Percentiles rank a stretch among this genome's conserved stretches.
Evolutionary conservation across 1,284 basidiomycete species (phyloP).

Genomic region (Dichomitus squalens): DNA sequence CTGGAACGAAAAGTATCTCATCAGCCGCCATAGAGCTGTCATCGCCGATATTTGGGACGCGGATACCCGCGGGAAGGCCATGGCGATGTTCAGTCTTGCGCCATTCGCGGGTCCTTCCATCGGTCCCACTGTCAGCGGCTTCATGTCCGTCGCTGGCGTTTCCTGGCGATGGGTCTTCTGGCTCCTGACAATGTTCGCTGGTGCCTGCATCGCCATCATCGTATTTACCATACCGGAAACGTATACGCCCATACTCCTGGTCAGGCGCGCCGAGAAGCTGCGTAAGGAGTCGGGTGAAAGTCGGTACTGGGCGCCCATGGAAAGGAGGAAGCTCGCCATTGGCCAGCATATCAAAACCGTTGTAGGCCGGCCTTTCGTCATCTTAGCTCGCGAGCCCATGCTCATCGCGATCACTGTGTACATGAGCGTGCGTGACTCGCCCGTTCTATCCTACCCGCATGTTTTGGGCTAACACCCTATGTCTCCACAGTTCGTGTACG

Average conservation of each 20-base stretch:
- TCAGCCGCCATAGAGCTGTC: constrained; percentile 27
- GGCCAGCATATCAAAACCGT: constrained; percentile 37
- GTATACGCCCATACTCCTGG: constrained; percentile 52
- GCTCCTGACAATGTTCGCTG: constrained; percentile 70
- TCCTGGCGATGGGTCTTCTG: constrained; percentile 81
- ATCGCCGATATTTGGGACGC: constrained; percentile 40
- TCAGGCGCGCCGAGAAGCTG: constrained; percentile 34
- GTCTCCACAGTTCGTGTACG: constrained; percentile 41
- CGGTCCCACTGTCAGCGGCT: constrained; percentile 70
- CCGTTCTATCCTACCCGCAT: background rate
- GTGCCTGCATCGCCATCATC: constrained; percentile 51
- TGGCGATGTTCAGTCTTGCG: constrained; percentile 45
- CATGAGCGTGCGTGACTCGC: constrained; percentile 39
- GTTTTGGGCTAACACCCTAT: background rate
- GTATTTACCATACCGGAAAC: constrained; percentile 80
- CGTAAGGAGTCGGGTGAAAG: constrained; percentile 55
- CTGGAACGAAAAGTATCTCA: background rate
- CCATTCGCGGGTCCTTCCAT: constrained; percentile 76
- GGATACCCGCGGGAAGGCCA: constrained; percentile 37
- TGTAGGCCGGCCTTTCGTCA: constrained; percentile 42
- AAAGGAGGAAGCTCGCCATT: constrained; percentile 35
- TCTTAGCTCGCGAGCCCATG: constrained; percentile 49
- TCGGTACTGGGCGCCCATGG: constrained; percentile 48
- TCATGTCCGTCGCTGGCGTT: constrained; percentile 48
- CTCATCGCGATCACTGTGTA: constrained; percentile 47